Conservation (phyloP, 495 filamentous ascomycete genomes). For the Penicilliopsis zonata region DNA sequence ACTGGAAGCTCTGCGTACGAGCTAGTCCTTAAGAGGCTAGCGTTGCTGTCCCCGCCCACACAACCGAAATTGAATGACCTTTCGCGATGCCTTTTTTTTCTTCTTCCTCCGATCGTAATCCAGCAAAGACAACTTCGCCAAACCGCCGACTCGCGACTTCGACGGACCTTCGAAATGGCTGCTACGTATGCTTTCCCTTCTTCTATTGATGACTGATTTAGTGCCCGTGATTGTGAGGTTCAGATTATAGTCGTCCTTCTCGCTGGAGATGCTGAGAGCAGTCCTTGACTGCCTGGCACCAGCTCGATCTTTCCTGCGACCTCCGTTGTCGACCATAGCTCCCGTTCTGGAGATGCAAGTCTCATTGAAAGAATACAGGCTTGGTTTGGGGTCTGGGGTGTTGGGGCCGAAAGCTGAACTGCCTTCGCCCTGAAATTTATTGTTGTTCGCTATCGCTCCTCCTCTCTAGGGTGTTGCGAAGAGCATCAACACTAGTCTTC, state of each 20-base stretch:
- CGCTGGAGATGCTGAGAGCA: constrained; percentile 51
- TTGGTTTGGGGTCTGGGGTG: constrained; percentile 49
- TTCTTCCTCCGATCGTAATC: constrained; percentile 17
- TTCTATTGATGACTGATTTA: constrained; percentile 18
- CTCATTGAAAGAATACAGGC: constrained; percentile 19
- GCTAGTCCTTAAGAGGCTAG: constrained; percentile 13
- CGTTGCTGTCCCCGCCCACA: constrained; percentile 15
- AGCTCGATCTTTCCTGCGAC: constrained; percentile 69
- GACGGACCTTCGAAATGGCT: constrained; percentile 34
- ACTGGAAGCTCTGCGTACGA: neutral
- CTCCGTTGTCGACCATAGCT: constrained; percentile 39
- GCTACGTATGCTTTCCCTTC: constrained; percentile 51
- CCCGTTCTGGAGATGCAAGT: too few species aligned
- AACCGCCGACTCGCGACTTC: constrained; percentile 29
- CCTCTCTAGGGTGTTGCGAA: constrained; percentile 13
- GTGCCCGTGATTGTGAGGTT: constrained; percentile 38
- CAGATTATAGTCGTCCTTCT: constrained; percentile 65
- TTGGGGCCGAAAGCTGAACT: constrained; percentile 59
- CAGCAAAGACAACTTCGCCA: constrained; percentile 26
- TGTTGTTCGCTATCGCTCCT: constrained; percentile 8
- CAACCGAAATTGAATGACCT: constrained; percentile 21
- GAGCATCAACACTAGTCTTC: constrained; percentile 40
- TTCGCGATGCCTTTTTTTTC: constrained; percentile 4
- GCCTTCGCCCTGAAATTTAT: constrained; percentile 3
- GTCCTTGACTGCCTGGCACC: constrained; percentile 39